Evolutionary conservation across 306 rosid species (phyloP).

Genomic region (Mucuna pruriens): DNA sequence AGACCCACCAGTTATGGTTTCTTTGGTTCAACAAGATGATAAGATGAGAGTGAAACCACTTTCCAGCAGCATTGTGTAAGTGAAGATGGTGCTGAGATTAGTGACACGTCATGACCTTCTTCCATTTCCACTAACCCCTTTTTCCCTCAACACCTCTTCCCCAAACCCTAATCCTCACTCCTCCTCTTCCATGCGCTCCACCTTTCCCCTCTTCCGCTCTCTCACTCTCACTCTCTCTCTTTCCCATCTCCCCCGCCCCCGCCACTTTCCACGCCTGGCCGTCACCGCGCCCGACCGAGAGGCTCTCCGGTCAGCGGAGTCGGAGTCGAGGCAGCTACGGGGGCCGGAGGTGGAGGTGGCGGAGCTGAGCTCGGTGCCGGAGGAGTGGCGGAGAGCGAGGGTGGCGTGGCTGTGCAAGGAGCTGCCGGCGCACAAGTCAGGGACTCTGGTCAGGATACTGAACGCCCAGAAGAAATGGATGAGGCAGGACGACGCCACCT

Average conservation of each 20-base stretch:
- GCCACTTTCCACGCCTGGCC: conserved; percentile 12
- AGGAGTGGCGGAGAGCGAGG: conserved; percentile 57
- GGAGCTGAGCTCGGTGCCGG: conserved; percentile 53
- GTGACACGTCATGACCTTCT: background rate
- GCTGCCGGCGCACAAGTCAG: conserved; percentile 48
- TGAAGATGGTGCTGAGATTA: background rate
- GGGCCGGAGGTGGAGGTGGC: conserved; percentile 47
- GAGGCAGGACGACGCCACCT: conserved; percentile 66
- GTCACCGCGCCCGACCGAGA: background rate
- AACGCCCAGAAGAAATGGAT: conserved; percentile 90
- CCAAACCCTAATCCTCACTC: conserved; percentile 22
- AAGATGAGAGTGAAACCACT: too few species aligned
- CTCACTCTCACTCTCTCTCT: background rate
- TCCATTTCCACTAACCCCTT: background rate
- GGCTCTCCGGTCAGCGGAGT: background rate
- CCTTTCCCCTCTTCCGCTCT: conserved; percentile 34
- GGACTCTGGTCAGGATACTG: conserved; percentile 56
- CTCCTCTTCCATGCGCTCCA: conserved; percentile 39
- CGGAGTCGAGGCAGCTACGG: conserved; percentile 29
- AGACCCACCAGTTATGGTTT: too few species aligned
- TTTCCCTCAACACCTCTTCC: background rate
- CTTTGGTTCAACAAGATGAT: too few species aligned
- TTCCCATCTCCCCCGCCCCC: background rate
- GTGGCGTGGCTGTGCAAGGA: conserved; percentile 61
- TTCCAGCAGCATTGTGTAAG: background rate